phyloP scores from a whole-genome alignment of 2,329 filamentous ascomycete species.

The Ceratocystis diversiconidia region DNA sequence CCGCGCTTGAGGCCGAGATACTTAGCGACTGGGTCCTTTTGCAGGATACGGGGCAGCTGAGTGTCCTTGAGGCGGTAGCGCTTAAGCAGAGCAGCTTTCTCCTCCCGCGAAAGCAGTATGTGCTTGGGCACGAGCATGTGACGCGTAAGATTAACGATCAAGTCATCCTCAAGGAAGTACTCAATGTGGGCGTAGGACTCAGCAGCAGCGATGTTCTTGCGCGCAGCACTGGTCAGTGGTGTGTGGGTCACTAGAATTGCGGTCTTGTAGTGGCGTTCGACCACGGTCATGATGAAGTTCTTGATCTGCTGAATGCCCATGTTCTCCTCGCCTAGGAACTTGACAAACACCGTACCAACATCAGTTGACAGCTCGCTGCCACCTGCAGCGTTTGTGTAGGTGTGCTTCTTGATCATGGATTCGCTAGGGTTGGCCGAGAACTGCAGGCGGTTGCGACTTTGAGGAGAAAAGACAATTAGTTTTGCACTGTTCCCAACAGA shows the following conservation, averaged over 20 bases:
- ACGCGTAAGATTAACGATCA: constrained; percentile 95
- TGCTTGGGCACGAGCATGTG: constrained; percentile 95
- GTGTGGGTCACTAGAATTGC: constrained; percentile 82
- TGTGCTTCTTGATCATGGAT: constrained; percentile 69
- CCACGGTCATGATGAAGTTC: constrained; percentile 70
- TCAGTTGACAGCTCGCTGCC: constrained; percentile 52
- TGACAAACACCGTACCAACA: constrained; percentile 69
- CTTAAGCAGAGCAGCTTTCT: constrained; percentile 74
- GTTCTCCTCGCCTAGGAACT: constrained; percentile 68
- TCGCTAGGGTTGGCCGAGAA: constrained; percentile 78
- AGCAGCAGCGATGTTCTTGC: constrained; percentile 71
- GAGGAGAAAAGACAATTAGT: not conserved
- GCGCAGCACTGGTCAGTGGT: constrained; percentile 69
- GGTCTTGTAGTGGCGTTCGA: constrained; percentile 67
- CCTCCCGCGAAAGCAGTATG: constrained; percentile 74
- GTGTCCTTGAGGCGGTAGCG: constrained; percentile 95
- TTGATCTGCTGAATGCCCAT: constrained; percentile 90
- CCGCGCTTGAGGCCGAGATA: constrained; percentile 83
- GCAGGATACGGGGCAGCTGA: constrained; percentile 82
- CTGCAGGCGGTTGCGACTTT: constrained; percentile 67
- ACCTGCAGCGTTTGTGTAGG: constrained; percentile 49
- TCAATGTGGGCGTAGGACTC: constrained; percentile 70
- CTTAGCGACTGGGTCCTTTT: constrained; percentile 80
- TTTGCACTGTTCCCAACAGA: not conserved
- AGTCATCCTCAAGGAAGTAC: constrained; percentile 87